phyloP scores from a whole-genome alignment of 495 filamentous ascomycete genomes.

The Aspergillus heteromorphus region DNA sequence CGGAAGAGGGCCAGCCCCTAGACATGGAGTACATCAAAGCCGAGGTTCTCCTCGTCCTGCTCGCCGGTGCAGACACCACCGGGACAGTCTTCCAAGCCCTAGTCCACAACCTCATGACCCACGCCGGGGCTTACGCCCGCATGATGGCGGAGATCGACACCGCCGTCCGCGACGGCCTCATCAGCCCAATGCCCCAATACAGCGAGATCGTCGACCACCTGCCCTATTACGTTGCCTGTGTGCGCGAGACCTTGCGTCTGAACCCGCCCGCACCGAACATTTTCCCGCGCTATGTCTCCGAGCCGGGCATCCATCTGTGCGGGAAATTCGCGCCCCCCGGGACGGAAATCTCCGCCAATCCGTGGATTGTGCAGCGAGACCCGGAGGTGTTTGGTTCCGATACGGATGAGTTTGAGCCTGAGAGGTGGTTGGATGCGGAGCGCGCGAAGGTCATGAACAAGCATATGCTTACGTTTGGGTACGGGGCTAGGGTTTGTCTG shows the following conservation, averaged over 20 bases:
- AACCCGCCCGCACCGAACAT: slow-evolving; percentile 46
- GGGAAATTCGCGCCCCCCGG: slow-evolving; percentile 52
- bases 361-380: slow-evolving; percentile 49
- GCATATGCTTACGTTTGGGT: slow-evolving; percentile 50
- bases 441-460: slow-evolving; percentile 44
- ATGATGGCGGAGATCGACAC: slow-evolving; percentile 55
- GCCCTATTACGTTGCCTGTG: slow-evolving; percentile 44
- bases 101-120: slow-evolving; percentile 47
- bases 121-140: slow-evolving; percentile 40
- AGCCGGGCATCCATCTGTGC: slow-evolving; percentile 48
- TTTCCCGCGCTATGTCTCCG: slow-evolving; percentile 43
- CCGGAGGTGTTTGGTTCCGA: slow-evolving; percentile 47
- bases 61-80: slow-evolving; percentile 63
- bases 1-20: slow-evolving; percentile 41
- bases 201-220: slow-evolving; percentile 39
- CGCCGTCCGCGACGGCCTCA: slow-evolving; percentile 34
- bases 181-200: slow-evolving; percentile 31
- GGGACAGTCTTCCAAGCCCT: slow-evolving; percentile 51
- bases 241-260: slow-evolving; percentile 51
- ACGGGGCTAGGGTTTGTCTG: slow-evolving; percentile 49
- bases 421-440: slow-evolving; percentile 40
- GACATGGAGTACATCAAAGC: slow-evolving; percentile 48
- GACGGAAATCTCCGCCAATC: slow-evolving; percentile 52
- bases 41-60: slow-evolving; percentile 49
- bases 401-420: slow-evolving; percentile 31